A percentile compares a stretch with the other conserved stretches of the same genome.
Conservation (phyloP, 192 early-diverging fungal species). For the Podila epigama region DNA sequence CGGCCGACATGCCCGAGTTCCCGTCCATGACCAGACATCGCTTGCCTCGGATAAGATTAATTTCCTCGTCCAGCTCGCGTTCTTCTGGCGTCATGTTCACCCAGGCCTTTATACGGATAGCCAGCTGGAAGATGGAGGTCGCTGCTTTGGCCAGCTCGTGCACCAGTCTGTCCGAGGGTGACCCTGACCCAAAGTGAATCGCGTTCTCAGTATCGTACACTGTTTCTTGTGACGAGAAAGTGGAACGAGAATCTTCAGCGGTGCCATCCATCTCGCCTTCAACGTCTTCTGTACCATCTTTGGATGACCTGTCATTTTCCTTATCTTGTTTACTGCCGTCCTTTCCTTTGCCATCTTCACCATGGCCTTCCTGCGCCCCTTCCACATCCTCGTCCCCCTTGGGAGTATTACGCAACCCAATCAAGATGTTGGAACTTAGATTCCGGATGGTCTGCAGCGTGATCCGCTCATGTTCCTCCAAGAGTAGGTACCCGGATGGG, state of each 20-base stretch:
- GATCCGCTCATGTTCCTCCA: constrained; percentile 4
- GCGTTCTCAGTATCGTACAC: neutral
- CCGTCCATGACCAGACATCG: constrained; percentile 42
- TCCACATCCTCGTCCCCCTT: too few relatives aligned
- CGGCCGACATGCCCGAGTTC: neutral
- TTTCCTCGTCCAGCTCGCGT: constrained; percentile 33
- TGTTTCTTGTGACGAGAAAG: neutral
- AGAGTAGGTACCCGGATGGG: neutral
- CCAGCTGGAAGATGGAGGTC: constrained; percentile 37
- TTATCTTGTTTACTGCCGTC: neutral
- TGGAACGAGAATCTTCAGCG: neutral
- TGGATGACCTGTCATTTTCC: neutral
- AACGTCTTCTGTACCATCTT: neutral
- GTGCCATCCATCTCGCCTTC: neutral
- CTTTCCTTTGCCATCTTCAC: neutral
- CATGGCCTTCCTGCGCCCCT: neutral
- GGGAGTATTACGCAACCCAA: constrained; percentile 17
- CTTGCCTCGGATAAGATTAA: constrained; percentile 46
- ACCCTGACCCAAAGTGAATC: constrained; percentile 10
- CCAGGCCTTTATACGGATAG: constrained; percentile 42
- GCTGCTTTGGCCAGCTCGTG: constrained; percentile 37
- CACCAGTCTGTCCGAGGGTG: constrained; percentile 21
- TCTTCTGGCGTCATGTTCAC: constrained; percentile 38
- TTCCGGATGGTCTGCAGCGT: constrained; percentile 22
- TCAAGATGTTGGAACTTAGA: constrained; percentile 24